Evolutionary conservation across 805 yeast genomes (phyloP).

Genomic region (Candida dajiaensis): DNA sequence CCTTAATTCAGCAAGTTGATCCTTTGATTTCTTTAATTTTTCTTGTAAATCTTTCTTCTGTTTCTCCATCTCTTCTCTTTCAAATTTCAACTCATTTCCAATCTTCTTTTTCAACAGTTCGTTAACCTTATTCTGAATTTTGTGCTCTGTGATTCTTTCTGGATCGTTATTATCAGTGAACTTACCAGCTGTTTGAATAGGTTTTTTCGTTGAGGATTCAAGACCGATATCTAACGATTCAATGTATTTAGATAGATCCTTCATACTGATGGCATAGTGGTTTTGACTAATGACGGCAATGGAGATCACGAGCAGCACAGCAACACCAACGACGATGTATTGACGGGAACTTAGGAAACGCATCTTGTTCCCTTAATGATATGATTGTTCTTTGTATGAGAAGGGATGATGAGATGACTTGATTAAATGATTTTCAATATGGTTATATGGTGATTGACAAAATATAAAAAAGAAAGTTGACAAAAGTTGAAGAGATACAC

Average conservation of each 20-base stretch:
- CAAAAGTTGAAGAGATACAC: too few relatives aligned
- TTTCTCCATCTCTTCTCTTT: slow-evolving; percentile 8
- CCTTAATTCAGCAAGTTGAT: background rate
- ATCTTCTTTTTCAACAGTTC: slow-evolving; percentile 3
- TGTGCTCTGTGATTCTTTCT: slow-evolving; percentile 4
- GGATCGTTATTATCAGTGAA: slow-evolving; percentile 2
- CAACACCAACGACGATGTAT: background rate
- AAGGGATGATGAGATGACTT: too few relatives aligned
- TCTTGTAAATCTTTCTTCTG: background rate
- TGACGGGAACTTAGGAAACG: slow-evolving; percentile 2
- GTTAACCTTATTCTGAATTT: slow-evolving; percentile 1
- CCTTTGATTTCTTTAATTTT: background rate
- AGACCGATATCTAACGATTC: slow-evolving; percentile 1
- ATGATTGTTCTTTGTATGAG: too few relatives aligned
- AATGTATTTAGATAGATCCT: background rate
- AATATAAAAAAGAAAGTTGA: too few relatives aligned
- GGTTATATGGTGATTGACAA: too few relatives aligned
- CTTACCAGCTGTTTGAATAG: background rate
- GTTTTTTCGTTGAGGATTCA: background rate
- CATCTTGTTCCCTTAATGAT: too few relatives aligned
- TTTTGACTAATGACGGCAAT: background rate
- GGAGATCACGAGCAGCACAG: background rate
- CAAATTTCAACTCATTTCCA: slow-evolving; percentile 5
- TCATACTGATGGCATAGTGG: background rate
- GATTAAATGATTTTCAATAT: too few relatives aligned